Conservation (phyloP, 768 basidiomycete genomes). For the Glaciozyma antarctica region DNA sequence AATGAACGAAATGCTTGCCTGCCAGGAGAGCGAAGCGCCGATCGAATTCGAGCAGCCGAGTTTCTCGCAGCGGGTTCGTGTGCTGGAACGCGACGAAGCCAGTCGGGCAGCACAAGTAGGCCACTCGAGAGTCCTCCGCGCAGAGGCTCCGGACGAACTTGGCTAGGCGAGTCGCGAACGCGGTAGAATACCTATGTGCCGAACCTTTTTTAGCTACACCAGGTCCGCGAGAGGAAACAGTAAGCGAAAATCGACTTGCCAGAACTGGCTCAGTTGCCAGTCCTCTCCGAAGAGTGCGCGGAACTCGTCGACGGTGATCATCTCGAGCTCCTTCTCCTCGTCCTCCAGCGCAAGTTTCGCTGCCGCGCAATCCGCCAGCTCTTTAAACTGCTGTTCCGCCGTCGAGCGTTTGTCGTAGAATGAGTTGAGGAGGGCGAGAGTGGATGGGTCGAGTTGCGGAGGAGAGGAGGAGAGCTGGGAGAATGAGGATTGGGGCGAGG, state of each 20-base stretch:
- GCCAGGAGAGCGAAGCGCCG: slow-evolving; percentile 29
- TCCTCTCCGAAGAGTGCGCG: slow-evolving; percentile 18
- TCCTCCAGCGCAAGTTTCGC: background rate
- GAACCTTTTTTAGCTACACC: background rate
- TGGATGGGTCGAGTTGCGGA: slow-evolving; percentile 32
- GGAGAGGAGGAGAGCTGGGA: background rate
- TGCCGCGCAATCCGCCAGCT: slow-evolving; percentile 25
- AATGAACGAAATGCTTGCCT: slow-evolving; percentile 28
- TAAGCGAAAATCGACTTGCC: slow-evolving; percentile 8
- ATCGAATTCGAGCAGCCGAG: slow-evolving; percentile 34
- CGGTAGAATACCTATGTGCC: slow-evolving; percentile 31
- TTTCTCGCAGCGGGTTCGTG: slow-evolving; percentile 16
- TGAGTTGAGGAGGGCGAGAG: slow-evolving; percentile 27
- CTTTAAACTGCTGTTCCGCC: slow-evolving; percentile 23
- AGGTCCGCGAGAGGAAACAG: background rate
- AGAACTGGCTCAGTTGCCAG: slow-evolving; percentile 28
- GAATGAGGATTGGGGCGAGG: background rate
- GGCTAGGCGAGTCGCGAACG: slow-evolving; percentile 30
- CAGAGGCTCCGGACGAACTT: slow-evolving; percentile 21
- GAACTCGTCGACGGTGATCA: slow-evolving; percentile 32
- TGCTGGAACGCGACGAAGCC: slow-evolving; percentile 35
- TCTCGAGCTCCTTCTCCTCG: slow-evolving; percentile 19
- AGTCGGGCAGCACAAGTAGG: slow-evolving; percentile 36
- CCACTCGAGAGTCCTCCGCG: slow-evolving; percentile 14
- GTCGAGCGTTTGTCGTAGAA: slow-evolving; percentile 29